phyloP scores from a whole-genome alignment of 331 rosid species.

The Dryas integrifolia region DNA sequence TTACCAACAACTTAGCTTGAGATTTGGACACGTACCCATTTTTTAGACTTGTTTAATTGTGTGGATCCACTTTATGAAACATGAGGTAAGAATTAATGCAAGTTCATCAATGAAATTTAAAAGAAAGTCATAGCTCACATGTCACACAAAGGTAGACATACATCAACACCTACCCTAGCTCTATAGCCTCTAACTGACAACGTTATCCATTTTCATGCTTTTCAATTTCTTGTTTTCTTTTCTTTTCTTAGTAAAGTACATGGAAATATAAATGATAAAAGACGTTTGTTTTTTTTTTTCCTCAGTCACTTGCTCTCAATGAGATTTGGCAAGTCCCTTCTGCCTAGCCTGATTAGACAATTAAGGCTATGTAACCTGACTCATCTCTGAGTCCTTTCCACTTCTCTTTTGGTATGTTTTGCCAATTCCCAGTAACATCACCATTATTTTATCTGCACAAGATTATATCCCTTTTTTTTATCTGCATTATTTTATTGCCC shows the following conservation, averaged over 20 bases:
- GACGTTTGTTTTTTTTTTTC: too few species aligned
- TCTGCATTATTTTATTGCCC: neutral
- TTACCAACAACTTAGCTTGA: neutral
- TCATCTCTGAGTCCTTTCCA: neutral
- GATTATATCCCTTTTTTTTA: neutral
- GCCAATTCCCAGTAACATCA: neutral
- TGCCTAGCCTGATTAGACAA: neutral
- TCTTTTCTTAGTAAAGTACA: too few species aligned
- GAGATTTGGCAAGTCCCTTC: neutral
- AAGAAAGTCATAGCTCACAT: too few species aligned
- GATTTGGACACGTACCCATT: neutral
- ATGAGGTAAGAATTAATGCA: too few species aligned
- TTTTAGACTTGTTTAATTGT: neutral
- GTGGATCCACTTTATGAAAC: neutral
- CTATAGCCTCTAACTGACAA: too few species aligned
- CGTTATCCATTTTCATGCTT: too few species aligned
- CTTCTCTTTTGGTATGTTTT: slow-evolving; percentile 5
- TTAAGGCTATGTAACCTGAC: neutral
- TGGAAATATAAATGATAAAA: too few species aligned
- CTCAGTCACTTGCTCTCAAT: neutral
- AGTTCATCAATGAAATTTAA: too few species aligned
- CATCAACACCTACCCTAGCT: too few species aligned
- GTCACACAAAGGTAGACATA: too few species aligned
- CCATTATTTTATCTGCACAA: neutral
- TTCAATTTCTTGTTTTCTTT: too few species aligned